Conservation (phyloP, 1,284 basidiomycete species). For the Microbotryum violaceum region DNA sequence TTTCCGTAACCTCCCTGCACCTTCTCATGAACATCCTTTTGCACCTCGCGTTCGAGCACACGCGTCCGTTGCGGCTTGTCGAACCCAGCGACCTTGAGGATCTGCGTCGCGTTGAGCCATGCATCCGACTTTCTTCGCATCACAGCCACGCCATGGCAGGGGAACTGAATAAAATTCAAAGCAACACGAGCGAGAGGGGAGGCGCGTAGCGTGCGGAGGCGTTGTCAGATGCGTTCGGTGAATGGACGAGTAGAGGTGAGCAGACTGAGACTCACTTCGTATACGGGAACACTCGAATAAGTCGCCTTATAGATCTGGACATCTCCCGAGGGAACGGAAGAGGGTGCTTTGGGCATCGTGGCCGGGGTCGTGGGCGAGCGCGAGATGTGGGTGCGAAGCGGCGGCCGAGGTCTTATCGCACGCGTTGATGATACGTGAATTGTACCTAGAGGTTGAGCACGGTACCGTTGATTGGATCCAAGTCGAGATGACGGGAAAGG, state of each 20-base stretch:
- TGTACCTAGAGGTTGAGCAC: no score
- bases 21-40: conserved; percentile 98
- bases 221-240: background rate
- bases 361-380: no score
- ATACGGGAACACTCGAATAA: conserved; percentile 45
- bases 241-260: no score
- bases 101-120: conserved; percentile 99
- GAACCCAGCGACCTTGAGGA: conserved; percentile 97
- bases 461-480: no score
- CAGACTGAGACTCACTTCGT: conserved; percentile 36
- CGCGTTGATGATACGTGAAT: no score
- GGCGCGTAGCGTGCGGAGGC: background rate
- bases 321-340: background rate
- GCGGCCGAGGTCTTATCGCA: no score
- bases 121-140: conserved; percentile 93
- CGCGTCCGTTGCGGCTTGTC: conserved; percentile 98
- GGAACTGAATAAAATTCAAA: conserved; percentile 31
- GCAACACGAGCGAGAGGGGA: background rate
- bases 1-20: conserved; percentile 99
- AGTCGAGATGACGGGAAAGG: no score
- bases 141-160: conserved; percentile 84
- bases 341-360: no score
- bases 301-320: conserved; percentile 39
- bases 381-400: no score
- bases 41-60: conserved; percentile 93